phyloP scores from a whole-genome alignment of 2,329 filamentous ascomycete species.

The Pyrenochaeta sp. region DNA sequence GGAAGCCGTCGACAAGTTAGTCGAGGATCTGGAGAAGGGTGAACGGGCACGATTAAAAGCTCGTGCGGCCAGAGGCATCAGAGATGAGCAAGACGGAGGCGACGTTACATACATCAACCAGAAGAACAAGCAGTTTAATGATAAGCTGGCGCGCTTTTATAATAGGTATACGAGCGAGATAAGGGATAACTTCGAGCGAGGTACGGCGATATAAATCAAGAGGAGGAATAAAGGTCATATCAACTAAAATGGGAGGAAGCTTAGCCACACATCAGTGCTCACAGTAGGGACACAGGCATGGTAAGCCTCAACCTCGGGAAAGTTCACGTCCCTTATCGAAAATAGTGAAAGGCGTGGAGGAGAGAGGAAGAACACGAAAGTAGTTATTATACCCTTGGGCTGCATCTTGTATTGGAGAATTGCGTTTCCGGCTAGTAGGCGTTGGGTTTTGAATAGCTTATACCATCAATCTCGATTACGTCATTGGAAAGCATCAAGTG shows the following conservation, averaged over 20 bases:
- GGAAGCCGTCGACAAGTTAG: slow-evolving; percentile 85
- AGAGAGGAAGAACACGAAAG: neutral
- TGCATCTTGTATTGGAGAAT: slow-evolving; percentile 2
- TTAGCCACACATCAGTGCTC: neutral
- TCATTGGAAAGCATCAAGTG: neutral
- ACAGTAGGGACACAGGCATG: neutral
- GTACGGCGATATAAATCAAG: slow-evolving; percentile 81
- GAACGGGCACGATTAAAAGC: slow-evolving; percentile 89
- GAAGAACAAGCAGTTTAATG: slow-evolving; percentile 99
- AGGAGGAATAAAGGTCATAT: neutral
- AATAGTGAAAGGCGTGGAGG: neutral
- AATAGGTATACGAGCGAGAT: slow-evolving; percentile 99
- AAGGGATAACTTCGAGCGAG: slow-evolving; percentile 94
- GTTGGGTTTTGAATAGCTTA: neutral
- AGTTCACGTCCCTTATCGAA: neutral
- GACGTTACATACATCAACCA: slow-evolving; percentile 99
- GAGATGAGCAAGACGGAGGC: slow-evolving; percentile 75
- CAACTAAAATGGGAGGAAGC: neutral
- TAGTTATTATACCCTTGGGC: slow-evolving; percentile 37
- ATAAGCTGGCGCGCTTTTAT: slow-evolving; percentile 94
- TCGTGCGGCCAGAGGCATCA: slow-evolving; percentile 77
- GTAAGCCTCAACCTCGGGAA: neutral
- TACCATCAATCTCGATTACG: neutral
- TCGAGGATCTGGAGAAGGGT: slow-evolving; percentile 84
- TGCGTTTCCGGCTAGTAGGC: slow-evolving; percentile 8